Base-by-base conservation (phyloP, 768 basidiomycete species). In the Phlegmacium glaucopus region DNA sequence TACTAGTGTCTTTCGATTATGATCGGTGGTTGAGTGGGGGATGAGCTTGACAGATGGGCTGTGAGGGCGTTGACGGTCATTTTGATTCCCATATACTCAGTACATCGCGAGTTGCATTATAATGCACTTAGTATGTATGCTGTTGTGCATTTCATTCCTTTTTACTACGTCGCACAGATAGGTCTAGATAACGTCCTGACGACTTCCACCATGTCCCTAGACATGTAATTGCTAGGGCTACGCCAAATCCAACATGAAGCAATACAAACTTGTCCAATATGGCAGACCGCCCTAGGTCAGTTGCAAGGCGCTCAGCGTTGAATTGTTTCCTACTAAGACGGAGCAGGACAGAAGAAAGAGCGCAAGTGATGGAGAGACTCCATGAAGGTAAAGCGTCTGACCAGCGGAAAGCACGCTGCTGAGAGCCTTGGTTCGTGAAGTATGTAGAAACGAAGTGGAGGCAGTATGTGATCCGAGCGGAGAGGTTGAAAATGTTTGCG, bases 401-500 rank as follows among this genome's bases (percentile, higher is more conserved):
- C 64, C 60, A 68, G 4, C 29, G 54, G 42, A 70, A 57, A 29
- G 37, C 9, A 45, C 11, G 50, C 8, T 36, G 42, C 17, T 30
- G 51, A 37, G 34, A 57, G 49, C 9, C 54, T 15, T 37, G 50
- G 4, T 44, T 51, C 16, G 44, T 50, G 65, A 82, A 87, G 61
- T 74, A 90, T 2, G 49, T 49, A 4, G 60, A 58, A 11, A 69
- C 65, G 59, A 85, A 90, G 29, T 56, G 55, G 49, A 74, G 65
- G 35, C 79, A 78, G 60, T 87, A 90, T 22, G 68, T 56, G 34
- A 87, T 86, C 12, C 90, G 75, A 5, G 76, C 74, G 0, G 72
- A 64, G 51, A 89, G 72, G 60, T 85, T 87, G 55, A 75, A 60
- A 50, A 85, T 81, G 57, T 94, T 93, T 49, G 85, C 85, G 57